Evolutionary conservation across 495 filamentous ascomycete species (phyloP).

Genomic region (Cercophora sp.): DNA sequence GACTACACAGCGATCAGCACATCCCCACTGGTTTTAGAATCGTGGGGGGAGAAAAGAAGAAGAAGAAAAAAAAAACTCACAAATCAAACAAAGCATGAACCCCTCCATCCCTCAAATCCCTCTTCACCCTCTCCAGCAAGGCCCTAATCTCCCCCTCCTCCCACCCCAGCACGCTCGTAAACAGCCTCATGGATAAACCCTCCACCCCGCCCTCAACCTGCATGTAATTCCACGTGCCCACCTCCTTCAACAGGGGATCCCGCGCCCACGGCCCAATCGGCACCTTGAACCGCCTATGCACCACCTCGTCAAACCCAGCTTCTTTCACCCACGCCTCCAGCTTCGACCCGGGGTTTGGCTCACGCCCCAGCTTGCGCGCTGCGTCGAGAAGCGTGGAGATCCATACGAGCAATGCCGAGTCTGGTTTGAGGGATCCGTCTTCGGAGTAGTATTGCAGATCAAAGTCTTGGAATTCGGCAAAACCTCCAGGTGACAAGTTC

Average conservation of each 20-base stretch:
- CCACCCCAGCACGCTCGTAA: slow-evolving; percentile 54
- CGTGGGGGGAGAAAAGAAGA: background rate
- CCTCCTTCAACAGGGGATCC: slow-evolving; percentile 45
- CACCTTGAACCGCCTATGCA: slow-evolving; percentile 45
- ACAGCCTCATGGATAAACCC: slow-evolving; percentile 39
- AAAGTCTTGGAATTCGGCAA: slow-evolving; percentile 57
- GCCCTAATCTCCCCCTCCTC: slow-evolving; percentile 47
- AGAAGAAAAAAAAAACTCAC: slow-evolving; percentile 9
- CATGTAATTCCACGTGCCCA: slow-evolving; percentile 41
- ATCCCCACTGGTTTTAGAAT: background rate
- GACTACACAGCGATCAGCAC: slow-evolving; percentile 7
- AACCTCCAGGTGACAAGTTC: slow-evolving; percentile 54
- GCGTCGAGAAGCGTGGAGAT: slow-evolving; percentile 36
- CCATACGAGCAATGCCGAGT: slow-evolving; percentile 23
- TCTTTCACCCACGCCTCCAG: slow-evolving; percentile 42
- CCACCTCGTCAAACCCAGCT: slow-evolving; percentile 52
- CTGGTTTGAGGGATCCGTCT: slow-evolving; percentile 45
- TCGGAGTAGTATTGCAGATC: slow-evolving; percentile 48
- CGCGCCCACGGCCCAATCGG: slow-evolving; percentile 56
- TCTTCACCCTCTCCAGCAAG: slow-evolving; percentile 49
- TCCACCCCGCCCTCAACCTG: slow-evolving; percentile 40
- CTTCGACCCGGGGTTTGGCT: slow-evolving; percentile 24
- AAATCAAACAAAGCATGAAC: slow-evolving; percentile 38
- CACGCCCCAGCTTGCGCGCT: slow-evolving; percentile 25
- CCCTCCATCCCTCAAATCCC: slow-evolving; percentile 47